Base-by-base conservation (phyloP, 2,329 filamentous ascomycete genomes). In the Xylariaceae sp. region DNA sequence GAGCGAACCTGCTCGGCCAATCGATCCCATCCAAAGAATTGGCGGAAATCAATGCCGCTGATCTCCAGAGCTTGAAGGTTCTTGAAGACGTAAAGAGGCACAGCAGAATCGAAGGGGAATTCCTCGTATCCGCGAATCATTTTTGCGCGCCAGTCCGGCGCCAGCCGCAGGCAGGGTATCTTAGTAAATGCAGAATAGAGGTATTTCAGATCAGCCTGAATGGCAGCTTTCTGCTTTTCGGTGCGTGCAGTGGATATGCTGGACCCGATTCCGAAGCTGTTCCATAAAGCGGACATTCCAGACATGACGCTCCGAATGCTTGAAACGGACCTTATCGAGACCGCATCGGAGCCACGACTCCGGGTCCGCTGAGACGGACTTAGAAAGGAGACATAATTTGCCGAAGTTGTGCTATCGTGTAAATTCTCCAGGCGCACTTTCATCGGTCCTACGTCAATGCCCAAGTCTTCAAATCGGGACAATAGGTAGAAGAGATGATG, bases 111-210 rank as follows among this genome's bases (percentile, higher is more conserved):
- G 71, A 97, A 96, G 2, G 94, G 94, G 63, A 97, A 99, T 72
- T 96, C 92, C 72, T 99, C 94, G 68, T 94, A 97, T 31, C 92
- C 92, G 62, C 86, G 83, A 63, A 99, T 96, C 58, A 96, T 77
- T 51, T 88, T 86, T 47, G 92, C 91, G 62, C 90, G 88, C 76
- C 91, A 91, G 71, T 99, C 94, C n/a, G 91, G 91, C 31, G 91
- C 86, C 53, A 99, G 78, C 60, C 87, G 85, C 60, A 99, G 77
- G 67, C 89, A 96, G 0, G 94, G 94, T 43, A 99, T 95, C 74
- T 97, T 99, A 67, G 94, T 99, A 69, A 97, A 99, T 54, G 94
- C 90, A 42, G 94, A 97, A 74, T 96, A 99, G 35, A 99, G 79
- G 70, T 99, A 97, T 71, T 92, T 96, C 63, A 96, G 76, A 70